These are phyloP conservation scores for Alternaria burnsii DNA, from an alignment of 2,329 filamentous ascomycete species.

Conservation along the genomic window DNA sequence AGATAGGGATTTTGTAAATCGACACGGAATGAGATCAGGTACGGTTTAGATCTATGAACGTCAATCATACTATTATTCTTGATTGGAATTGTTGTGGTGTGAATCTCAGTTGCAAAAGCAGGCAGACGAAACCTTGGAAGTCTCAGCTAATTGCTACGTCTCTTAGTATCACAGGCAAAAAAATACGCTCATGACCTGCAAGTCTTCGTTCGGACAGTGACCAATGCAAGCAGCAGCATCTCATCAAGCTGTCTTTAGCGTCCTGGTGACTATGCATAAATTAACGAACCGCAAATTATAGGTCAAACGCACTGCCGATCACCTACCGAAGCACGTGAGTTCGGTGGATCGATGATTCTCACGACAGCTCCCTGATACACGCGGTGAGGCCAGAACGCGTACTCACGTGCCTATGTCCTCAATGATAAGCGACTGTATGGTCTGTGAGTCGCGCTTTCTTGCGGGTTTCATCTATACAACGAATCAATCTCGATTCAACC, in stretches of 20 bases:
- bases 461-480: not conserved
- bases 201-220: not conserved
- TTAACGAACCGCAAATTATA: not conserved
- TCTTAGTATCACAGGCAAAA: not conserved
- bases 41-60: not conserved
- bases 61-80: not conserved
- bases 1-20: not conserved
- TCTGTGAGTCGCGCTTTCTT: not conserved
- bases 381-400: not conserved
- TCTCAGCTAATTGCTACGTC: not conserved
- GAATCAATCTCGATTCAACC: not conserved
- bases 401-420: not conserved
- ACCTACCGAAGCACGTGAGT: not conserved
- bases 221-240: not conserved
- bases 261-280: not conserved
- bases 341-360: not conserved
- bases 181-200: not conserved
- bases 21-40: not conserved
- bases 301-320: not conserved
- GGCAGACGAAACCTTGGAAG: no score
- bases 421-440: not conserved
- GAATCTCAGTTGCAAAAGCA: not conserved
- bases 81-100: not conserved
- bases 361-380: not conserved
- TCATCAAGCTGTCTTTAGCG: not conserved